Percentiles rank a stretch among this genome's conserved stretches.
Evolutionary conservation across 2,329 filamentous ascomycete species (phyloP).

Genomic region (Byssochlamys sp.): DNA sequence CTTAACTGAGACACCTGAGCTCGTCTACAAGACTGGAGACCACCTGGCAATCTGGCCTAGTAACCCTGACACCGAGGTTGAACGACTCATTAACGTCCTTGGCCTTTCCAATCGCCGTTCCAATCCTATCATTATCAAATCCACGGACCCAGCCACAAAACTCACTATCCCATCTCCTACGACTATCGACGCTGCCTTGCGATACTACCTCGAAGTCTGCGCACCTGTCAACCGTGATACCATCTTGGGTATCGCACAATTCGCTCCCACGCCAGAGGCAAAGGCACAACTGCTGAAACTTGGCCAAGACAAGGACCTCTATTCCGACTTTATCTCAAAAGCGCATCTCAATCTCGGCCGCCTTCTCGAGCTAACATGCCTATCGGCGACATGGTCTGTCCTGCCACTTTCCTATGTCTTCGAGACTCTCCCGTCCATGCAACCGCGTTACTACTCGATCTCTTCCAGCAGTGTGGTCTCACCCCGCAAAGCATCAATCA

Average conservation of each 20-base stretch:
- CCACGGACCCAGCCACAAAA: constrained; percentile 31
- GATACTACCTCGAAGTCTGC: constrained; percentile 88
- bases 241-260: constrained; percentile 67
- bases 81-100: constrained; percentile 59
- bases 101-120: constrained; percentile 35
- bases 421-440: constrained; percentile 11
- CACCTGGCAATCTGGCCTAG: constrained; percentile 88
- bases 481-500: constrained; percentile 58
- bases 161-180: constrained; percentile 85
- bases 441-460: constrained; percentile 17
- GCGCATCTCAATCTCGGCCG: constrained; percentile 57
- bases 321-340: constrained; percentile 64
- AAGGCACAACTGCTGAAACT: constrained; percentile 75
- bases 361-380: constrained; percentile 11
- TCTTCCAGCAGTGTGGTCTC: constrained; percentile 18
- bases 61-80: constrained; percentile 75
- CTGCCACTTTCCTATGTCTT: constrained; percentile 13
- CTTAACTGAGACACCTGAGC: constrained; percentile 62
- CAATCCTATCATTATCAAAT: constrained; percentile 25
- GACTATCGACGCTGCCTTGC: constrained; percentile 73
- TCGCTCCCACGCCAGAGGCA: constrained; percentile 66
- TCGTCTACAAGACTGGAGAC: constrained; percentile 87
- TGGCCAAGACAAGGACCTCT: constrained; percentile 76
- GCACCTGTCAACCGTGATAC: constrained; percentile 88
- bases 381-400: constrained; percentile 6